phyloP scores from a whole-genome alignment of 1,284 basidiomycete species.

The Rhodotorula mucilaginosa region DNA sequence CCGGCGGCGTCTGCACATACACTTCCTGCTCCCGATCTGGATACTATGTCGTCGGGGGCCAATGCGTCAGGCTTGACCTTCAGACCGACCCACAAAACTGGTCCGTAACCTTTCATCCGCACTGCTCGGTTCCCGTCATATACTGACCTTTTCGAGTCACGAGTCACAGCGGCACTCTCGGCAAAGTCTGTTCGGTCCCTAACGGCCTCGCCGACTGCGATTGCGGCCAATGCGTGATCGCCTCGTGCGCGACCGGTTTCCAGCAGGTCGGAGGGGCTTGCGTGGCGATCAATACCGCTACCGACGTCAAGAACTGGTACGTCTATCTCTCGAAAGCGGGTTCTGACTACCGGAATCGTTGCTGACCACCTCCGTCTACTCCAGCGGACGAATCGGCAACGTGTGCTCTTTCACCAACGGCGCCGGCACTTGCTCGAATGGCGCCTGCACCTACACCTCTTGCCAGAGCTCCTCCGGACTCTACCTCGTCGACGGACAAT shows the following conservation, averaged over 20 bases:
- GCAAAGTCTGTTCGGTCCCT: conserved; percentile 12
- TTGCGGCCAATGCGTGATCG: conserved; percentile 12
- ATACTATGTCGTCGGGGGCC: conserved; percentile 9
- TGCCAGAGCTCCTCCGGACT: conserved; percentile 16
- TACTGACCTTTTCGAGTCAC: no score
- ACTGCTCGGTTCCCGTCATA: no score
- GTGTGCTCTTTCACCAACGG: conserved; percentile 25
- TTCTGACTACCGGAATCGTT: neutral
- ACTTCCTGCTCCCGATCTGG: conserved; percentile 7
- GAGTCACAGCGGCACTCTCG: conserved; percentile 13
- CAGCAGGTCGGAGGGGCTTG: conserved; percentile 12
- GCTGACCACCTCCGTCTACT: neutral
- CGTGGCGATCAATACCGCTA: conserved; percentile 9
- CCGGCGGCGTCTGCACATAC: conserved; percentile 2
- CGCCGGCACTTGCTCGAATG: conserved; percentile 22
- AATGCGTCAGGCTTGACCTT: conserved; percentile 8
- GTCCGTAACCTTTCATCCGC: no score
- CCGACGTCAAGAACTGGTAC: conserved; percentile 34
- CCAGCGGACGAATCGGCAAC: conserved; percentile 22
- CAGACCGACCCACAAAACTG: conserved; percentile 21
- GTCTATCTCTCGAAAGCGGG: neutral
- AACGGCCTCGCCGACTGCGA: conserved; percentile 21
- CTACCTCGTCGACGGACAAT: conserved; percentile 21
- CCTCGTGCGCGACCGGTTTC: conserved; percentile 21
- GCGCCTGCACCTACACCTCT: conserved; percentile 22